Evolutionary conservation across 2,329 filamentous ascomycete species (phyloP).

Genomic region (Botrytis deweyae): DNA sequence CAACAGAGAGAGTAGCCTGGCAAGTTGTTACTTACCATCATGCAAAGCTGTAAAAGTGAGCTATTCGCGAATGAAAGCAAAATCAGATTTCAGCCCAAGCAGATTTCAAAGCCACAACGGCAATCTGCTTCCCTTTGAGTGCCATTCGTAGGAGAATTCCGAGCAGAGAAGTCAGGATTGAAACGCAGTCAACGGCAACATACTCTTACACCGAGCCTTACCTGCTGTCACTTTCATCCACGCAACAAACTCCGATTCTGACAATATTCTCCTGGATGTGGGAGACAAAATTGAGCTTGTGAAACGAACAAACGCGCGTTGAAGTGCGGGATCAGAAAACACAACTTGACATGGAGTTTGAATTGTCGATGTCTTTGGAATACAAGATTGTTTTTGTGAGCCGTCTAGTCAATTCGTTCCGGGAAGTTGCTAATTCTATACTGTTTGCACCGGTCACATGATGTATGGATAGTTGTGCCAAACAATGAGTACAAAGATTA

Average conservation of each 20-base stretch:
- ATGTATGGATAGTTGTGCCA: background rate
- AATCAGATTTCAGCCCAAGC: background rate
- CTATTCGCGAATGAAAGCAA: background rate
- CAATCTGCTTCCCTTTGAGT: background rate
- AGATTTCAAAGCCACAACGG: background rate
- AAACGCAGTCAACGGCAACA: background rate
- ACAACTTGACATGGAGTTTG: background rate
- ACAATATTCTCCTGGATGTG: background rate
- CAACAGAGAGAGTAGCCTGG: too few species aligned
- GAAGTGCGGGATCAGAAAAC: background rate
- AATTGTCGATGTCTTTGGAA: background rate
- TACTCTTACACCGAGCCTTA: background rate
- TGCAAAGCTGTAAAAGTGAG: too few species aligned
- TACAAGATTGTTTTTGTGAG: background rate
- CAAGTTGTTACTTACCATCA: background rate
- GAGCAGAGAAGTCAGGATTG: background rate
- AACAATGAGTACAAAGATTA: background rate
- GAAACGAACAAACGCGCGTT: background rate
- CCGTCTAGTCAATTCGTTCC: background rate
- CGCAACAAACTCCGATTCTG: background rate
- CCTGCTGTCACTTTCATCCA: background rate
- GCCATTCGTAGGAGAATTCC: background rate
- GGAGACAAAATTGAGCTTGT: background rate
- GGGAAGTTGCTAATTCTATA: background rate
- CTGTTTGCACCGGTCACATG: background rate